phyloP scores from a whole-genome alignment of 169 alveolate genomes.

The Amoebophrya sp. region DNA sequence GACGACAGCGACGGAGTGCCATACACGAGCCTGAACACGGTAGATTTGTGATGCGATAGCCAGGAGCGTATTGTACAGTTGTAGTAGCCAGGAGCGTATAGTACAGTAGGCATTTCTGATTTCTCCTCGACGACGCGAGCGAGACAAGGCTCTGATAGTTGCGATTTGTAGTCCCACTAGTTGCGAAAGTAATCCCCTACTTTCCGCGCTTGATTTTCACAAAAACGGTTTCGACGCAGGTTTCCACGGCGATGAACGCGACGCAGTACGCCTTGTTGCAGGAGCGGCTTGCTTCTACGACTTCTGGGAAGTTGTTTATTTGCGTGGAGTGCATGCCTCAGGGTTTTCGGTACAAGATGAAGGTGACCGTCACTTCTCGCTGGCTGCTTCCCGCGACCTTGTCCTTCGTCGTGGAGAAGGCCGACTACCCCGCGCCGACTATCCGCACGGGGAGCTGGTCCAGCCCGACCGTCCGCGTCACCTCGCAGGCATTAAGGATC shows the following conservation, averaged over 20 bases:
- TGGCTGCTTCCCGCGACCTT: background rate
- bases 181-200: no score
- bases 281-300: background rate
- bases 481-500: background rate
- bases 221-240: no score
- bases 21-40: background rate
- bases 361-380: background rate
- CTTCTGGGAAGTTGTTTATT: background rate
- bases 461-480: background rate
- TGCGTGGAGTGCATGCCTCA: constrained; percentile 3
- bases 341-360: background rate
- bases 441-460: background rate
- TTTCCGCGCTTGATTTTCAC: no score
- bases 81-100: no score
- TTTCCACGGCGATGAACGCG: background rate
- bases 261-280: background rate
- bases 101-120: no score
- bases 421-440: background rate
- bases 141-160: no score
- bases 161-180: no score
- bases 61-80: no score
- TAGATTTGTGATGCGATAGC: background rate
- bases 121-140: no score
- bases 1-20: background rate
- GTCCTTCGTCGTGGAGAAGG: background rate